These are phyloP conservation scores for Monascus purpureus DNA, from an alignment of 495 filamentous ascomycete species.

Conservation along the genomic window DNA sequence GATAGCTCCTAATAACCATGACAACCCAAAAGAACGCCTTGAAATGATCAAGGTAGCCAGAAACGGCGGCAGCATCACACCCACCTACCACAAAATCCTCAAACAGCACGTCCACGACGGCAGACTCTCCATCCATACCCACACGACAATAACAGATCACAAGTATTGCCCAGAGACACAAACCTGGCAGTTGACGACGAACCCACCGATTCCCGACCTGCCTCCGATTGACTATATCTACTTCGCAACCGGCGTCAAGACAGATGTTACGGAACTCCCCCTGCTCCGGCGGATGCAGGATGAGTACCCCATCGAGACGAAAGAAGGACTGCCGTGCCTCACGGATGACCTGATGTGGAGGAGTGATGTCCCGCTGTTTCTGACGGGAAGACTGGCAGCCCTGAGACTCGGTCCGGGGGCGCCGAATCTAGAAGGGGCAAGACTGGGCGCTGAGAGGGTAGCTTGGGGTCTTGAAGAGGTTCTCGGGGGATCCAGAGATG, in stretches of 20 bases:
- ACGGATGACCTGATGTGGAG: conserved; percentile 51
- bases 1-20: not conserved
- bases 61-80: conserved; percentile 48
- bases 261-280: conserved; percentile 35
- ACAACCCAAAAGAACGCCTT: conserved; percentile 30
- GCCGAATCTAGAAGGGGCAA: conserved; percentile 49
- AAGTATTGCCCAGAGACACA: conserved; percentile 18
- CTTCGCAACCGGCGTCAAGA: conserved; percentile 44
- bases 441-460: conserved; percentile 47
- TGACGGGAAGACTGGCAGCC: conserved; percentile 44
- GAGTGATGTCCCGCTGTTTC: conserved; percentile 43
- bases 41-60: conserved; percentile 42
- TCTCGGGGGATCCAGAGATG: conserved; percentile 14
- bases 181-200: conserved; percentile 36
- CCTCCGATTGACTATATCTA: conserved; percentile 49
- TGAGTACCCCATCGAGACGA: conserved; percentile 37
- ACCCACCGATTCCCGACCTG: conserved; percentile 33
- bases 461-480: conserved; percentile 44
- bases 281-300: conserved; percentile 34
- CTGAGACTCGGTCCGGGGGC: conserved; percentile 46
- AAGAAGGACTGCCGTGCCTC: conserved; percentile 43
- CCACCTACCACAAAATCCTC: conserved; percentile 40
- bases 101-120: conserved; percentile 30
- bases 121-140: conserved; percentile 32
- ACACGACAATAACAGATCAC: conserved; percentile 30